Conservation (phyloP, 2,329 filamentous ascomycete genomes). For the Metarhizium sp. region DNA sequence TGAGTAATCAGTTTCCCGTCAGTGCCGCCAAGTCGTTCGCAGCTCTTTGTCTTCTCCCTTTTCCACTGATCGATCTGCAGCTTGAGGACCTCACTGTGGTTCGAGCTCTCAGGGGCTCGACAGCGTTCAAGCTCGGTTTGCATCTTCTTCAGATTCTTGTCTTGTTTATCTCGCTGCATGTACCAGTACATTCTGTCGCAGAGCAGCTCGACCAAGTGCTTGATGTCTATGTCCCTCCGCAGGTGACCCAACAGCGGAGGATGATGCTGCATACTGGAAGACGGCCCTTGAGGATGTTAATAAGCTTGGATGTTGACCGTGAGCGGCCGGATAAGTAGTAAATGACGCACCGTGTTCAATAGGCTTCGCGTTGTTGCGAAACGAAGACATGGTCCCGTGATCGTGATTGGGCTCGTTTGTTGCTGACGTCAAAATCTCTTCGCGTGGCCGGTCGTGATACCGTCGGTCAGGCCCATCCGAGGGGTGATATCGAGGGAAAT, state of each 20-base stretch:
- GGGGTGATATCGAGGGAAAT: too few species aligned
- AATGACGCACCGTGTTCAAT: neutral
- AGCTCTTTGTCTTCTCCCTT: slow-evolving; percentile 6
- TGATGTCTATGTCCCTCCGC: slow-evolving; percentile 4
- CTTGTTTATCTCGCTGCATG: slow-evolving; percentile 10
- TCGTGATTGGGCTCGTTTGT: neutral
- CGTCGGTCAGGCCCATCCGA: neutral
- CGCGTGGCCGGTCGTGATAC: neutral
- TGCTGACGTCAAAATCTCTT: neutral
- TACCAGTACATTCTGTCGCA: slow-evolving; percentile 13
- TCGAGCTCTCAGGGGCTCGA: slow-evolving; percentile 13
- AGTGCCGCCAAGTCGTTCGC: slow-evolving; percentile 2
- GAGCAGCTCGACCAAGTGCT: slow-evolving; percentile 11
- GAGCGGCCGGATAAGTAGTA: neutral
- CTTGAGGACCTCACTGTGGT: slow-evolving; percentile 10
- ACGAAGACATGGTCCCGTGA: neutral
- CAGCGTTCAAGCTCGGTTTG: slow-evolving; percentile 10
- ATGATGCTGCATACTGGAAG: neutral
- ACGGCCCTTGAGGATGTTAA: neutral
- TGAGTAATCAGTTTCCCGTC: slow-evolving; percentile 6
- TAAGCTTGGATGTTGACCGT: neutral
- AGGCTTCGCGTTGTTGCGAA: neutral
- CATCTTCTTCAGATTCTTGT: slow-evolving; percentile 10
- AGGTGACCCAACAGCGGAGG: neutral
- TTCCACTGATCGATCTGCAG: slow-evolving; percentile 8